These are phyloP conservation scores for Geosmithia flava DNA, from an alignment of 2,329 filamentous ascomycete species.

Conservation along the genomic window DNA sequence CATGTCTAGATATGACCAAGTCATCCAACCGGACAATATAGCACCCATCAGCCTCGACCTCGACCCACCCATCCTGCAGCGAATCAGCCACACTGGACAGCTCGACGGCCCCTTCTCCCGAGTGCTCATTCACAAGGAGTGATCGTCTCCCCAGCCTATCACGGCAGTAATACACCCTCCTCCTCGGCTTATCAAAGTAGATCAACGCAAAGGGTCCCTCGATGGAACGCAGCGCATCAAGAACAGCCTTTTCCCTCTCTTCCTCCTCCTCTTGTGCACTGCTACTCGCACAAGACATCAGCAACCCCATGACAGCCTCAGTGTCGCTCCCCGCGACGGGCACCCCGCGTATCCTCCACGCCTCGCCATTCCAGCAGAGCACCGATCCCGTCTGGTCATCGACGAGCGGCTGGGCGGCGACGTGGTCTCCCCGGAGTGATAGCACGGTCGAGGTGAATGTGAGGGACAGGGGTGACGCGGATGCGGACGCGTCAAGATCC, in stretches of 20 bases:
- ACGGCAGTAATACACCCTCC: slow-evolving; percentile 65
- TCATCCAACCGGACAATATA: slow-evolving; percentile 50
- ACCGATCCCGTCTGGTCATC: slow-evolving; percentile 45
- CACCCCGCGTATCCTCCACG: slow-evolving; percentile 59
- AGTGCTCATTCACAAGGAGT: slow-evolving; percentile 37
- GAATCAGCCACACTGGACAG: slow-evolving; percentile 61
- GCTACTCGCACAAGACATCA: slow-evolving; percentile 31
- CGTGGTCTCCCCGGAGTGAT: slow-evolving; percentile 65
- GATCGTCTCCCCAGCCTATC: slow-evolving; percentile 84
- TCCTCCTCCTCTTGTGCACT: slow-evolving; percentile 4
- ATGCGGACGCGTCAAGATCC: too few species aligned
- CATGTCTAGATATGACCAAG: slow-evolving; percentile 8
- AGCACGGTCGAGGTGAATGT: slow-evolving; percentile 75
- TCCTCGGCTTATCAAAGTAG: slow-evolving; percentile 55
- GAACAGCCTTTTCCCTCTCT: slow-evolving; percentile 20
- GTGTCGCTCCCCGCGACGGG: slow-evolving; percentile 56
- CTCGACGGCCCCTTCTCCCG: slow-evolving; percentile 34
- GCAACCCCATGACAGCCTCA: slow-evolving; percentile 48
- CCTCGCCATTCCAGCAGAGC: slow-evolving; percentile 96
- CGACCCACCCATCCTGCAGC: slow-evolving; percentile 46
- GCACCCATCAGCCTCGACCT: slow-evolving; percentile 77
- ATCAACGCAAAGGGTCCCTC: slow-evolving; percentile 85
- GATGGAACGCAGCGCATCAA: slow-evolving; percentile 45
- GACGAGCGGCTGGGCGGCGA: slow-evolving; percentile 63
- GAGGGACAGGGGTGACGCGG: slow-evolving; percentile 26